These are phyloP conservation scores for Anisodus acutangulus DNA, from an alignment of 257 asterid species.

Conservation along the genomic window DNA sequence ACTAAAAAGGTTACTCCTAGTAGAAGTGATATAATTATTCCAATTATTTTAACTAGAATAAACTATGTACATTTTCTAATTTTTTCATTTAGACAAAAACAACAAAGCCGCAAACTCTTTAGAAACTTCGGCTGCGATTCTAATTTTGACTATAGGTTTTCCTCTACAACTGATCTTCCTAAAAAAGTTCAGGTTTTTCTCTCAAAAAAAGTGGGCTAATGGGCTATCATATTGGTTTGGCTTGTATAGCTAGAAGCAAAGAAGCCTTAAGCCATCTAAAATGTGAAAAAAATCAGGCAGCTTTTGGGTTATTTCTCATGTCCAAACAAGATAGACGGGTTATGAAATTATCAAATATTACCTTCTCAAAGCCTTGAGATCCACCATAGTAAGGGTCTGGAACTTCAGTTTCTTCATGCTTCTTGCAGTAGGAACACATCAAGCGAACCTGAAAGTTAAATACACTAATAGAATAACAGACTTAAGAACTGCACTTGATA, in stretches of 20 bases:
- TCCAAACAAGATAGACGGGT: neutral
- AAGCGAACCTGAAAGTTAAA: conserved; percentile 54
- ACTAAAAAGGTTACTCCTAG: too few relatives aligned
- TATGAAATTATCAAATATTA: conserved; percentile 26
- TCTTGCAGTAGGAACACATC: conserved; percentile 84
- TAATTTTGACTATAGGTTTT: too few relatives aligned
- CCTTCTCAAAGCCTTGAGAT: conserved; percentile 87
- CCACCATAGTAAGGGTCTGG: conserved; percentile 97
- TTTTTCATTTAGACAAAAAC: too few relatives aligned
- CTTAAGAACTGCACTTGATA: neutral
- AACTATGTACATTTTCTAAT: too few relatives aligned
- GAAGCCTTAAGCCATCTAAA: neutral
- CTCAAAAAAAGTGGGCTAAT: too few relatives aligned
- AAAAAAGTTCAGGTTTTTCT: too few relatives aligned
- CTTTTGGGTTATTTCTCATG: conserved; percentile 8
- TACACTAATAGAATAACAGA: neutral
- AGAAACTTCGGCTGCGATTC: too few relatives aligned
- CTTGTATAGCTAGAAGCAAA: neutral
- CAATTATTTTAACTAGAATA: too few relatives aligned
- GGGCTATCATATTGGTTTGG: too few relatives aligned
- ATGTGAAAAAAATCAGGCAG: neutral
- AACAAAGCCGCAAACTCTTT: too few relatives aligned
- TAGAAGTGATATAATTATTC: too few relatives aligned
- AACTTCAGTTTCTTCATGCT: conserved; percentile 68
- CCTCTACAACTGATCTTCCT: too few relatives aligned